Base-by-base conservation (phyloP, 148 eudicot species). In the Rhododendron kiyosumense region DNA sequence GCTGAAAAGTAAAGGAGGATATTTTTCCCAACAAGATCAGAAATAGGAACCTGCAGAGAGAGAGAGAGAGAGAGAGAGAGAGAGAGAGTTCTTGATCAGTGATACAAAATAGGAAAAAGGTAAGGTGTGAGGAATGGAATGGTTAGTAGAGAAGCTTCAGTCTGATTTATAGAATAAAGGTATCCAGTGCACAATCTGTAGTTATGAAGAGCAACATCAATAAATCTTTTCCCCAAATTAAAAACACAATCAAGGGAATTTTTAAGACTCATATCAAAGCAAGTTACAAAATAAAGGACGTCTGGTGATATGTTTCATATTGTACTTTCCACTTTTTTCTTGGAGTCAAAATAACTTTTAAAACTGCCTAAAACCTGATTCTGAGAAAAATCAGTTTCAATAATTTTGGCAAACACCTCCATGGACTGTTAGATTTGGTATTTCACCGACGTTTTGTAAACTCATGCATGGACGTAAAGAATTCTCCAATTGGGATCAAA, bases 1-100 rank as follows among this genome's bases (percentile, higher is more conserved):
- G 94, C 95, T 7, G 95, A 93, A 88, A 93, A 92, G 79, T 92
- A 93, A 7, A 93, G 87, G 14, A 93, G 94, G 18, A 93, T 85
- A 22, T 89, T 89, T 83, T 91, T 92, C 34, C 95, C 94, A 43
- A 89, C 90, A 85, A 93, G 95, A 34, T 92, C 69, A 57, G 92
- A 92, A 81, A 93, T 85, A 0, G 91, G 92, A 65, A 93, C 93
- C 93, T 93, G 43, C 43, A 36, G 38, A 36, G 38, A 36, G 38
- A 88, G 82, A 78, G 52, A 45, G 15, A 54, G 22, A 38, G 28
- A 76, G 41, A 38, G 20, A 82, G 41, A 32, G 24, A 30, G 20
- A 51, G 34, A 32, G 34, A 1, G 1, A 32, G 34, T 32, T 71
- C n/a, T n/a, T n/a, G n/a, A 30, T 71, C 28, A 86, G 78, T 81